These are phyloP conservation scores for Fusarium papillatum DNA, from an alignment of 2,329 filamentous ascomycete species.

Conservation along the genomic window DNA sequence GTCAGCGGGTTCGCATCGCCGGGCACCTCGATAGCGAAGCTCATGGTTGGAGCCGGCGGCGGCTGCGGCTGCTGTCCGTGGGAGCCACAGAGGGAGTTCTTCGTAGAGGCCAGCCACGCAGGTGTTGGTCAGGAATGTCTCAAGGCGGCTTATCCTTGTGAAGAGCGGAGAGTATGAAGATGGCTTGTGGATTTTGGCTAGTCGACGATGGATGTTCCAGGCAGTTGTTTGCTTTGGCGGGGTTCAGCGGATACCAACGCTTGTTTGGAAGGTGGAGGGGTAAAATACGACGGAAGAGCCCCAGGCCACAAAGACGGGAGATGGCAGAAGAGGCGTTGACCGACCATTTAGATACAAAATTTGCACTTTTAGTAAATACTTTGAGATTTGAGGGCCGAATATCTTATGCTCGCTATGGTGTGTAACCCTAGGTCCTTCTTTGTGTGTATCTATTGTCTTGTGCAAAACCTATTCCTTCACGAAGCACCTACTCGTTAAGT, in stretches of 20 bases:
- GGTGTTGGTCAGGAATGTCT: constrained; percentile 3
- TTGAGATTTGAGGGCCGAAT: neutral
- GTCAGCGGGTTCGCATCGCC: constrained; percentile 84
- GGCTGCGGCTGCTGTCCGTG: constrained; percentile 25
- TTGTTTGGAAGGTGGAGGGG: constrained; percentile 26
- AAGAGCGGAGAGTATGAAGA: constrained; percentile 26
- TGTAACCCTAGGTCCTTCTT: neutral
- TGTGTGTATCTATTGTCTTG: neutral
- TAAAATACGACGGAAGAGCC: constrained; percentile 17
- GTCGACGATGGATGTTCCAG: constrained; percentile 31
- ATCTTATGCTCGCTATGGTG: neutral
- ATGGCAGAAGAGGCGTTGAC: constrained; percentile 5
- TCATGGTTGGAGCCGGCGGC: constrained; percentile 63
- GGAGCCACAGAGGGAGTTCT: constrained; percentile 24
- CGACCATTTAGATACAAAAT: neutral
- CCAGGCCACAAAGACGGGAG: constrained; percentile 26
- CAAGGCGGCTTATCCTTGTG: constrained; percentile 12
- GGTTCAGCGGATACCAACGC: constrained; percentile 27
- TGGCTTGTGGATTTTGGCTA: constrained; percentile 33
- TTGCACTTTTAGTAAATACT: neutral
- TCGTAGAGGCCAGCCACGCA: constrained; percentile 14
- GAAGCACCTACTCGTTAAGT: neutral
- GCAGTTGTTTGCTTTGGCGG: constrained; percentile 37
- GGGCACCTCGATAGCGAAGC: constrained; percentile 81
- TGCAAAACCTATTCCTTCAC: neutral